A percentile compares a stretch with the other conserved stretches of the same genome.
These are phyloP conservation scores for Didymella glomerata DNA, from an alignment of 2,329 filamentous ascomycete genomes.

Conservation along the genomic window DNA sequence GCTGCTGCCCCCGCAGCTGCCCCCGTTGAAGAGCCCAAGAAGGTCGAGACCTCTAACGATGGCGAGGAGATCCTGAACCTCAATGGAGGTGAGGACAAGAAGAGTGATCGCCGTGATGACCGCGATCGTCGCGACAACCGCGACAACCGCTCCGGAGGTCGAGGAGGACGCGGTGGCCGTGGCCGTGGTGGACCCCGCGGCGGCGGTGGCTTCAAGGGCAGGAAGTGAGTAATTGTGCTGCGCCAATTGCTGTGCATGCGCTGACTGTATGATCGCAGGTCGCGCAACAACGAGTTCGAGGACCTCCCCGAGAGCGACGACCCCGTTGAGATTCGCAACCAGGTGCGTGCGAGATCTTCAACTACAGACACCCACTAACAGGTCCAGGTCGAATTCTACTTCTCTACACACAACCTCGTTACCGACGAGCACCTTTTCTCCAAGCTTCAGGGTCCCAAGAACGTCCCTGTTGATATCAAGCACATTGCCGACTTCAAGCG, in stretches of 20 bases:
- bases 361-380: background rate
- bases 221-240: constrained; percentile 23
- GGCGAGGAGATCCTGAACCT: constrained; percentile 33
- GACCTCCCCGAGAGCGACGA: constrained; percentile 76
- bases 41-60: constrained; percentile 13
- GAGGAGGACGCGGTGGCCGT: constrained; percentile 23
- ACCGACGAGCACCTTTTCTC: constrained; percentile 88
- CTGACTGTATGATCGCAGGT: constrained; percentile 32
- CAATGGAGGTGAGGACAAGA: constrained; percentile 29
- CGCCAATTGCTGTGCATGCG: background rate
- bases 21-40: constrained; percentile 30
- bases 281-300: constrained; percentile 44
- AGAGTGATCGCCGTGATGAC: constrained; percentile 25
- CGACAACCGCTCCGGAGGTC: constrained; percentile 5
- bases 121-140: constrained; percentile 22
- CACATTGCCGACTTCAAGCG: constrained; percentile 88
- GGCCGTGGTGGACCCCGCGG: constrained; percentile 26
- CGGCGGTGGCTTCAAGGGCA: constrained; percentile 31
- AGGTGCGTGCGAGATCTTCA: constrained; percentile 62
- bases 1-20: constrained; percentile 17
- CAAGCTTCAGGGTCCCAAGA: constrained; percentile 77
- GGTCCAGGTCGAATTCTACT: constrained; percentile 89
- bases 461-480: constrained; percentile 81
- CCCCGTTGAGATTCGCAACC: constrained; percentile 80
- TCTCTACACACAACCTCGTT: constrained; percentile 88